Evolutionary conservation across 208 protist genomes (phyloP).

Genomic region (Acanthamoeba triangularis): DNA sequence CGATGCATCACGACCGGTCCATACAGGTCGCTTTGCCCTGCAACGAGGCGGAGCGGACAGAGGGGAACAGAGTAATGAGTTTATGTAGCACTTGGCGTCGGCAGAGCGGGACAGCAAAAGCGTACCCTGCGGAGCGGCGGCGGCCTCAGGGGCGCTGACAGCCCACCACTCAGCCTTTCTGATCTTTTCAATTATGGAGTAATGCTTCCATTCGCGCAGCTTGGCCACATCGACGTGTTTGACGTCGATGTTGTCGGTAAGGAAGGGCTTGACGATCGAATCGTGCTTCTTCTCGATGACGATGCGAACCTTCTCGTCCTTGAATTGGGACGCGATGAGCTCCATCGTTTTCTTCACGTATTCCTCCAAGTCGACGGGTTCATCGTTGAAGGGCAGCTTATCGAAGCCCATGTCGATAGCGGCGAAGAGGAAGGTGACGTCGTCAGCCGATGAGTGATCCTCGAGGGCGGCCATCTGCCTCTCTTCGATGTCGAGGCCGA

Average conservation of each 20-base stretch:
- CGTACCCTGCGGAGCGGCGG: neutral
- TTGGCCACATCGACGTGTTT: constrained; percentile 14
- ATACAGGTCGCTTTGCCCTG: constrained; percentile 39
- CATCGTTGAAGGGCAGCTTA: neutral
- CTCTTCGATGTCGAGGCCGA: neutral
- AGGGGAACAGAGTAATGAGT: neutral
- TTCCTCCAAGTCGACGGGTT: neutral
- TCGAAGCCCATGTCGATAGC: neutral
- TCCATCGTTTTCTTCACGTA: constrained; percentile 44
- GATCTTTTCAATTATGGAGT: constrained; percentile 35
- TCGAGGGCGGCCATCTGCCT: neutral
- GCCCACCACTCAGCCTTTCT: constrained; percentile 53
- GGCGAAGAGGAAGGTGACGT: constrained; percentile 51
- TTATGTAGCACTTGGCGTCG: neutral
- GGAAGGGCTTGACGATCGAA: neutral
- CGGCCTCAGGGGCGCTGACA: constrained; percentile 4
- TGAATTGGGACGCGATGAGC: constrained; percentile 37
- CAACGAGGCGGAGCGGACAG: neutral
- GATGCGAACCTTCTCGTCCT: constrained; percentile 49
- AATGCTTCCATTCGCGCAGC: constrained; percentile 48
- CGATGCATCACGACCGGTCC: constrained; percentile 28
- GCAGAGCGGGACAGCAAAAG: neutral
- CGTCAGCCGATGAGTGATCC: constrained; percentile 38
- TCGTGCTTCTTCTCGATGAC: constrained; percentile 27
- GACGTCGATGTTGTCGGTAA: constrained; percentile 27